Conservation (phyloP, 108 stramenopile genomes). For the Nitzschia inconspicua region DNA sequence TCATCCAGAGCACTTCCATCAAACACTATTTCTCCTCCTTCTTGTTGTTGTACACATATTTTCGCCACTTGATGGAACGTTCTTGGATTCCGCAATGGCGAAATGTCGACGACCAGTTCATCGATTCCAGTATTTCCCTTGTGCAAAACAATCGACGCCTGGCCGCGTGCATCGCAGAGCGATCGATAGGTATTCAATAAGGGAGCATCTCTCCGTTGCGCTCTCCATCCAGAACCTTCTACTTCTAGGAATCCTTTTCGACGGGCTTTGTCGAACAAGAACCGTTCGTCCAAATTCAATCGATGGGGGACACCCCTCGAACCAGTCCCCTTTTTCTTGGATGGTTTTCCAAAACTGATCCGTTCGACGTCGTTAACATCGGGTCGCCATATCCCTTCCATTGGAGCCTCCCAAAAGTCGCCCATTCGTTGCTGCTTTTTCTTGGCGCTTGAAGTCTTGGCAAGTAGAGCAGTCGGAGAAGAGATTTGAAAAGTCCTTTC, state of each 20-base stretch:
- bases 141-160: conserved; percentile 66
- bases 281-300: conserved; percentile 71
- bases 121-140: conserved; percentile 50
- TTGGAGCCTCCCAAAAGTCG: conserved; percentile 46
- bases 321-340: conserved; percentile 84
- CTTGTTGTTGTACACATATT: conserved; percentile 22
- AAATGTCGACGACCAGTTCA: conserved; percentile 76
- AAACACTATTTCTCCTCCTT: conserved; percentile 31
- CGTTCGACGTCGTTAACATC: conserved; percentile 80
- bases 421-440: not conserved
- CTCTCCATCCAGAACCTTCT: conserved; percentile 68
- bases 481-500: no score
- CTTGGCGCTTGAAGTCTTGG: not conserved
- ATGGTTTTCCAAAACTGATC: conserved; percentile 78
- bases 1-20: conserved; percentile 2
- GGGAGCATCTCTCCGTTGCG: conserved; percentile 75
- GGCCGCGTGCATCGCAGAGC: conserved; percentile 76
- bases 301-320: conserved; percentile 76
- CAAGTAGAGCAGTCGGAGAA: not conserved
- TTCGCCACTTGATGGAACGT: conserved; percentile 40
- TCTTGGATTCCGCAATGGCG: conserved; percentile 60
- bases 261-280: conserved; percentile 71
- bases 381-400: conserved; percentile 69
- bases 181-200: conserved; percentile 76
- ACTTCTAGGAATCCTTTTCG: conserved; percentile 75